These are phyloP conservation scores for Quercus variabilis DNA, from an alignment of 306 rosid species.

Conservation along the genomic window DNA sequence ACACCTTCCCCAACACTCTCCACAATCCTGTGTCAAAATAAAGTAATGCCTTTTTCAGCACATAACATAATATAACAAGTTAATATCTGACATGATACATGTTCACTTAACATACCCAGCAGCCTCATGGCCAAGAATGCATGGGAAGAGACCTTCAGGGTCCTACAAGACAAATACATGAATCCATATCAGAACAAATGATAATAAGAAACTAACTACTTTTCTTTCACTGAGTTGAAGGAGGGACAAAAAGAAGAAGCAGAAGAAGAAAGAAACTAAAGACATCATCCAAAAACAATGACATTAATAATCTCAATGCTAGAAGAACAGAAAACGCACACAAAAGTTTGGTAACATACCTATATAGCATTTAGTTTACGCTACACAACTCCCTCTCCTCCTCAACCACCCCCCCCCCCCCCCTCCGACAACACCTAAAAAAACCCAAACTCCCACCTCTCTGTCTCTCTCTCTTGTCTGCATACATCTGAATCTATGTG, in stretches of 20 bases:
- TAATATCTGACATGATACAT: neutral
- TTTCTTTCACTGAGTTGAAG: neutral
- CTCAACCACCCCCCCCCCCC: neutral
- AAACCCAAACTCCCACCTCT: too few species aligned
- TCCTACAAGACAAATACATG: conserved; percentile 48
- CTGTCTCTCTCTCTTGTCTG: neutral
- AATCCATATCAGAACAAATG: neutral
- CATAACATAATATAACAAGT: neutral
- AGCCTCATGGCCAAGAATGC: conserved; percentile 93
- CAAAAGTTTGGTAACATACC: neutral
- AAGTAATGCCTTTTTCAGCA: neutral
- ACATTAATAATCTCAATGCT: neutral
- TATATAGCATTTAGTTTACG: neutral
- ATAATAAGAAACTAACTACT: neutral
- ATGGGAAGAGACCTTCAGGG: conserved; percentile 96
- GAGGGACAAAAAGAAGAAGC: neutral
- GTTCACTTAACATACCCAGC: conserved; percentile 47
- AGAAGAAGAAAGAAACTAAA: neutral
- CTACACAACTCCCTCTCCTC: neutral
- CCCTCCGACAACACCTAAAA: neutral
- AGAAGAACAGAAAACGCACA: neutral
- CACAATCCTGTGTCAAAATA: conserved; percentile 56
- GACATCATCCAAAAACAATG: too few species aligned
- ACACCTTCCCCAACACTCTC: conserved; percentile 98
- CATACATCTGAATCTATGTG: neutral